Conservation (phyloP, 2,329 filamentous ascomycete genomes). For the Aspergillus fumigatus region DNA sequence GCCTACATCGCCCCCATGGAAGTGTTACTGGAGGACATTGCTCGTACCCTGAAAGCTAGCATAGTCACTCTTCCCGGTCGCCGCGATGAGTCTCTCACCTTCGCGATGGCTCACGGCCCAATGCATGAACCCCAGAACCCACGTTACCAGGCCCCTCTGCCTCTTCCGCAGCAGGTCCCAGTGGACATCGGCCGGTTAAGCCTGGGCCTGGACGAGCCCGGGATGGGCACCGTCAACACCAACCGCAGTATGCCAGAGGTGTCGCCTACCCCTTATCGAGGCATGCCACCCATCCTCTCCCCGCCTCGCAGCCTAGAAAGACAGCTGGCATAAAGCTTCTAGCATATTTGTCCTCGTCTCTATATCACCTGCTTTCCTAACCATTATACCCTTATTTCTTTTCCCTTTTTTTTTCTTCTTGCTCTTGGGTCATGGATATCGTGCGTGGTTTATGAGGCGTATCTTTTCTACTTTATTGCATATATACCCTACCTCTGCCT, state of each 20-base stretch:
- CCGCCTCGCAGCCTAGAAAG: constrained; percentile 35
- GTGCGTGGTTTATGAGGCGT: not conserved
- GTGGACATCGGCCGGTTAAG: constrained; percentile 21
- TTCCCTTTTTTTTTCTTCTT: not conserved
- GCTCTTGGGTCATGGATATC: not conserved
- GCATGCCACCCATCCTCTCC: constrained; percentile 24
- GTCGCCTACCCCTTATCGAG: constrained; percentile 22
- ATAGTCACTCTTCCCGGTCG: constrained; percentile 66
- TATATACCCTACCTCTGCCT: not conserved
- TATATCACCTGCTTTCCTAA: not conserved
- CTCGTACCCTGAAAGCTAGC: constrained; percentile 65
- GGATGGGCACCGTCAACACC: constrained; percentile 14
- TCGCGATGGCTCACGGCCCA: constrained; percentile 14
- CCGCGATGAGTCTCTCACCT: constrained; percentile 25
- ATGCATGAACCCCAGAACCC: constrained; percentile 16
- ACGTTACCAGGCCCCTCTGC: constrained; percentile 18
- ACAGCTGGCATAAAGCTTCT: constrained; percentile 32
- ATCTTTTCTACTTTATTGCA: not conserved
- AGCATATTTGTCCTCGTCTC: not conserved
- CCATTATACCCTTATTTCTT: not conserved
- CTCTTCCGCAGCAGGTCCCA: constrained; percentile 23
- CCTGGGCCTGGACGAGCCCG: constrained; percentile 19
- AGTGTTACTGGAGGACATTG: constrained; percentile 78
- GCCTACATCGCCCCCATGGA: constrained; percentile 97
- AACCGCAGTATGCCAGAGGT: constrained; percentile 19